A percentile compares a stretch with the other conserved stretches of the same genome.
phyloP scores from a whole-genome alignment of 202 grass and related monocot genomes.

The Panicum virgatum region DNA sequence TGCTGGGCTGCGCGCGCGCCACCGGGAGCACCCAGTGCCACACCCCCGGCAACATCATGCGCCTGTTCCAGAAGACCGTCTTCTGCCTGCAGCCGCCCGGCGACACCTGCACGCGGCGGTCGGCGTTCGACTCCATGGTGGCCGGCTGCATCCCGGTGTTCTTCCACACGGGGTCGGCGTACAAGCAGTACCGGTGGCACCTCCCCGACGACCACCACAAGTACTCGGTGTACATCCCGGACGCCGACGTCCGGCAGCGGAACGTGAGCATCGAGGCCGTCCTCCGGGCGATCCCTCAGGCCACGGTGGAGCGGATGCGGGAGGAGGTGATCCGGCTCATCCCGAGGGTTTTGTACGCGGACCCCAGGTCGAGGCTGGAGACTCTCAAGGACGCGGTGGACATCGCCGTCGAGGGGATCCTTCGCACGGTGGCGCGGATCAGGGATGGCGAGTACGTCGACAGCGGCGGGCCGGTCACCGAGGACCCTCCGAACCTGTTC shows the following conservation, averaged over 20 bases:
- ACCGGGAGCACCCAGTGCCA: neutral
- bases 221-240: neutral
- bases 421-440: neutral
- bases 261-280: neutral
- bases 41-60: neutral
- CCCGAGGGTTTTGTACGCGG: neutral
- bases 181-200: neutral
- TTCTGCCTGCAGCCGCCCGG: neutral
- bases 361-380: neutral
- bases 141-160: neutral
- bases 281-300: neutral
- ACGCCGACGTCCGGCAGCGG: neutral
- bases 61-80: neutral
- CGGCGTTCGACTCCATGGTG: neutral
- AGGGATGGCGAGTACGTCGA: neutral
- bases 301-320: neutral
- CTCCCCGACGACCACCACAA: neutral
- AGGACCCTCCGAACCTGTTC: neutral
- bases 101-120: neutral
- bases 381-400: neutral
- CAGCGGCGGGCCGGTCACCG: neutral
- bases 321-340: neutral
- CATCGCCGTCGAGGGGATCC: neutral
- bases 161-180: neutral
- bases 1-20: neutral